Base-by-base conservation (phyloP, 2,329 filamentous ascomycete species). In the Chrysoporthe deuterocubensis region DNA sequence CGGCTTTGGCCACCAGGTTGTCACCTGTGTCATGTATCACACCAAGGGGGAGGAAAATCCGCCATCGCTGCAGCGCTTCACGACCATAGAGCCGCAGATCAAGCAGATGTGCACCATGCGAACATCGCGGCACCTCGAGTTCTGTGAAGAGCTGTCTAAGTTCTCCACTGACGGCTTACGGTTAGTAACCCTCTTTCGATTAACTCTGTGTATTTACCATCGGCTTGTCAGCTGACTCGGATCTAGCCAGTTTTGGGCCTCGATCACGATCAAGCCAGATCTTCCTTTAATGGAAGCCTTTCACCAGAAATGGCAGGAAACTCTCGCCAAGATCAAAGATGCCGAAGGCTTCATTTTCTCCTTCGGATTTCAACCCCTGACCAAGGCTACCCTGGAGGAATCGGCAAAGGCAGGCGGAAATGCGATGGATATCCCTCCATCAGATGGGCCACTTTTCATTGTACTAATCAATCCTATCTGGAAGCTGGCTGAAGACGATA, bases 401-500 rank as follows among this genome's bases (percentile, higher is more conserved):
- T 74, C 68, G 2, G 59, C 43, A 21, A 71, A 65, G 44, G 72
- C 68, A 5, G 71, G 73, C 8, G 68, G 71, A 1, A 73, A 73
- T 56, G 69, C 71, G 5, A 71, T 71, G 65, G 54, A 68, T 14
- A 72, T 73, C 37, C 58, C 67, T 16, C 65, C 70, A 11, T 70
- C 71, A 2, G 70, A 73, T 50, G 71, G 71, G 11, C 72, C 70
- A 18, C 68, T 73, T 13, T 71, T 74, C 21, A 61, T 73, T 3
- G 40, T 73, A 11, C 67, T 73, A 14, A 69, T 74, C 48, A 73
- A 73, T 21, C 70, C 71, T 9, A 62, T 66, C 4, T 74, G 73
- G 72, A 67, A 61, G 46, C 34, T 60, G n/a, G 57, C 64, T 14
- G 21, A 54, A 14, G 64, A 66, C 13, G 57, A 66, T 14, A 4